Conservation (phyloP, 148 eudicot genomes). For the Spergularia bocconei region DNA sequence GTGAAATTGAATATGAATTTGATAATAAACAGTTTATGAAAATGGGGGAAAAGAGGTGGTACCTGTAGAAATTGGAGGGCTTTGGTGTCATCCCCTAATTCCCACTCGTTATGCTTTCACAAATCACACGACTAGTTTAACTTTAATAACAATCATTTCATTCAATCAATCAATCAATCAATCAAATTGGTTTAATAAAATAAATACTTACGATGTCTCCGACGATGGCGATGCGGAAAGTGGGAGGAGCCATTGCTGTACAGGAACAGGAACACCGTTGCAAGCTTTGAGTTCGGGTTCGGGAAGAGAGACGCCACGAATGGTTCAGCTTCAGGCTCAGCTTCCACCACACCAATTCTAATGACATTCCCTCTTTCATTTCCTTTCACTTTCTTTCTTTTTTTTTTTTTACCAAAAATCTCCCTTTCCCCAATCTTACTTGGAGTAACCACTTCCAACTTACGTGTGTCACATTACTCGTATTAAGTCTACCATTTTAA, state of each 20-base stretch:
- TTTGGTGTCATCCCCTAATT: slow-evolving; percentile 55
- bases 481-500: too few species aligned
- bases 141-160: not conserved
- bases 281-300: not conserved
- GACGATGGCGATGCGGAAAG: slow-evolving; percentile 67
- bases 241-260: slow-evolving; percentile 29
- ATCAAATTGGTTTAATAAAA: not conserved
- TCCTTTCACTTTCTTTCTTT: too few species aligned
- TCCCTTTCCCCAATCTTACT: too few species aligned
- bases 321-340: too few species aligned
- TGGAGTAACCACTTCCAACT: too few species aligned
- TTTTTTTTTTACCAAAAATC: too few species aligned
- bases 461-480: too few species aligned
- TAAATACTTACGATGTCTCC: slow-evolving; percentile 65
- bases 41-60: too few species aligned
- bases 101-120: slow-evolving; percentile 78
- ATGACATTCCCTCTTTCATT: too few species aligned
- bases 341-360: too few species aligned
- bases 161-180: not conserved
- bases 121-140: not conserved
- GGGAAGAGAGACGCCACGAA: not conserved
- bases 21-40: too few species aligned
- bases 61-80: slow-evolving; percentile 79
- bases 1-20: too few species aligned
- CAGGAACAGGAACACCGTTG: slow-evolving; percentile 17